Percentiles rank a stretch among this genome's conserved stretches.
Conservation (phyloP, 2,329 filamentous ascomycete species). For the Colletotrichum falcatum region DNA sequence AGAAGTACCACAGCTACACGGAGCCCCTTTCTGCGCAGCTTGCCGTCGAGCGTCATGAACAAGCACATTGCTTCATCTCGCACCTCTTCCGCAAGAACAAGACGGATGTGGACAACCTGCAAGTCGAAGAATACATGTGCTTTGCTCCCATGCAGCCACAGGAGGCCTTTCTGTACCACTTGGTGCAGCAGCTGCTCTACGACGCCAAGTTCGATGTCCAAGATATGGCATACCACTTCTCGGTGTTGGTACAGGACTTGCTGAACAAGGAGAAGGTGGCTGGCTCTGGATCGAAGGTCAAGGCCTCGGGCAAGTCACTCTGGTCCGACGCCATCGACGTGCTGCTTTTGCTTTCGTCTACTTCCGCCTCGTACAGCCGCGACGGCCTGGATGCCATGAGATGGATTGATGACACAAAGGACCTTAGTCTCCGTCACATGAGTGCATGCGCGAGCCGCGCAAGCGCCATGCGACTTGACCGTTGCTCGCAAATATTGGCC, state of each 20-base stretch:
- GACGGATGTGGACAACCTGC: slow-evolving; percentile 45
- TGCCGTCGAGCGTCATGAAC: slow-evolving; percentile 51
- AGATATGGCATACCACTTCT: slow-evolving; percentile 12
- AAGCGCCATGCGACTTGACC: background rate
- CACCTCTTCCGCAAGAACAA: slow-evolving; percentile 50
- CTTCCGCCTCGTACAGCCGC: background rate
- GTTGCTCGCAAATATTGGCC: slow-evolving; percentile 33
- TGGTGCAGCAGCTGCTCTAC: slow-evolving; percentile 48
- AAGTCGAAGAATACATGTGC: slow-evolving; percentile 44
- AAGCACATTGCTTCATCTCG: slow-evolving; percentile 48
- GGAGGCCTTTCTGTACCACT: slow-evolving; percentile 46
- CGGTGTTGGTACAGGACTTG: background rate
- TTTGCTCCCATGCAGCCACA: slow-evolving; percentile 45
- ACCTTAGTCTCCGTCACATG: background rate
- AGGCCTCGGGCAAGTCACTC: slow-evolving; percentile 8
- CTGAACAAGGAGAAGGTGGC: slow-evolving; percentile 1
- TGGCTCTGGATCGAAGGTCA: slow-evolving; percentile 3
- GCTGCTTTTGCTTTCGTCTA: slow-evolving; percentile 22
- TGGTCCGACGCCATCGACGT: slow-evolving; percentile 25
- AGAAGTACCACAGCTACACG: slow-evolving; percentile 50
- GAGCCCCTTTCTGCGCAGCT: slow-evolving; percentile 51
- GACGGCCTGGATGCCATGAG: background rate
- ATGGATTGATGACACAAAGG: background rate
- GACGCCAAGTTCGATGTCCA: slow-evolving; percentile 47
- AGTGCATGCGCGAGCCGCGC: background rate